Evolutionary conservation across 2,329 filamentous ascomycete genomes (phyloP).

Genomic region (Esteya vermicola): DNA sequence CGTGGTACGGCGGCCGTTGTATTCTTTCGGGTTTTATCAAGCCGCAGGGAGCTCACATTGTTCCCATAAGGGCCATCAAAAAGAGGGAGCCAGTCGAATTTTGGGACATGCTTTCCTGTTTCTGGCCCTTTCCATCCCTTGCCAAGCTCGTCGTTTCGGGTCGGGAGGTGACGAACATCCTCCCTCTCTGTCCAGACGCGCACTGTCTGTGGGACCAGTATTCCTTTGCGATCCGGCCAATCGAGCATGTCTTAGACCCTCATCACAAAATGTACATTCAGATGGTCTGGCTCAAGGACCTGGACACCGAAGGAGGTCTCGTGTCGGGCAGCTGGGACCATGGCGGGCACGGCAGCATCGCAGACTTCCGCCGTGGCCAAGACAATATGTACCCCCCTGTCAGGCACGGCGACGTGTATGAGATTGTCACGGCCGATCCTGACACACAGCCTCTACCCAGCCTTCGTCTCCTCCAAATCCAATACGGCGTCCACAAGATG

Average conservation of each 20-base stretch:
- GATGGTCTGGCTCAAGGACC: constrained; percentile 3
- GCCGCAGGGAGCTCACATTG: constrained; percentile 4
- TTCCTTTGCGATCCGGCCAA: neutral
- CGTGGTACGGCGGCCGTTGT: neutral
- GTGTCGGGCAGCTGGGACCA: neutral
- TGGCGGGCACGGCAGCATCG: neutral
- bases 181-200: constrained; percentile 1
- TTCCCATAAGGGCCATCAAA: constrained; percentile 1
- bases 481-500: neutral
- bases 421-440: constrained; percentile 1
- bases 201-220: constrained; percentile 2
- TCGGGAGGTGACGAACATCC: neutral
- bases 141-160: neutral
- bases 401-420: constrained; percentile 3
- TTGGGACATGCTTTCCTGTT: neutral
- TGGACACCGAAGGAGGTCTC: neutral
- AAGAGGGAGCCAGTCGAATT: neutral
- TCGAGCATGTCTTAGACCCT: neutral
- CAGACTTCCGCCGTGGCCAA: constrained; percentile 2
- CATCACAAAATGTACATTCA: constrained; percentile 1
- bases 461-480: neutral
- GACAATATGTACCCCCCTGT: neutral
- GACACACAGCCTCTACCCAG: neutral
- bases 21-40: neutral
- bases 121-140: neutral